phyloP scores from a whole-genome alignment of 345 rosid species.

The Rhodamnia argentea region DNA sequence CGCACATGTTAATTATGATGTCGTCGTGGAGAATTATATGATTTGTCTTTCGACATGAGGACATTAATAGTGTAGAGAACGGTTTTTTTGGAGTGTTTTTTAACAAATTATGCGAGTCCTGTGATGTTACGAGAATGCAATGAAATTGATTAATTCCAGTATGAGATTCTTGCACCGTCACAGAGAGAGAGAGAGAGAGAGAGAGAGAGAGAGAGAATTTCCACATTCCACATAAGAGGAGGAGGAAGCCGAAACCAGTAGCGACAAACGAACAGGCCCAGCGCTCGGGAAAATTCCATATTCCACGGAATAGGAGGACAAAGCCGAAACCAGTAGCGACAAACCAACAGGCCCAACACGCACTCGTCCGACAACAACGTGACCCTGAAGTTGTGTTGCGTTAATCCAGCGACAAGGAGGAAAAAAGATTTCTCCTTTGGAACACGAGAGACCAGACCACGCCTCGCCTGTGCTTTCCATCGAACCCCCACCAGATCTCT shows the following conservation, averaged over 20 bases:
- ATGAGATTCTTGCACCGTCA: neutral
- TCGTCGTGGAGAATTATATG: neutral
- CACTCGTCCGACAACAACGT: neutral
- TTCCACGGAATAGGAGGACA: neutral
- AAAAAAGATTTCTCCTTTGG: neutral
- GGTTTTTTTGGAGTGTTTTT: neutral
- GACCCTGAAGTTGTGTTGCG: neutral
- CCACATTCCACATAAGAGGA: slow-evolving; percentile 4
- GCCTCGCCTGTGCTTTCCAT: neutral
- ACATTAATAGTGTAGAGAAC: neutral
- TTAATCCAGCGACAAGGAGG: neutral
- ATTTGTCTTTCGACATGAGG: neutral
- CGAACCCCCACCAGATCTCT: neutral
- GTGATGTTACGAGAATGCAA: neutral
- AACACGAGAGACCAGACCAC: neutral
- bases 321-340: neutral
- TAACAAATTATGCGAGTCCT: neutral
- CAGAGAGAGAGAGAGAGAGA: neutral
- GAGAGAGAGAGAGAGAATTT: slow-evolving; percentile 6
- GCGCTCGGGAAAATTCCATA: neutral
- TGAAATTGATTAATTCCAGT: neutral
- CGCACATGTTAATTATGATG: neutral
- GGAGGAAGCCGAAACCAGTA: neutral
- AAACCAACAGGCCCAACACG: neutral
- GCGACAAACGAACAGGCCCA: neutral